These are phyloP conservation scores for Gyromitra esculenta DNA, from an alignment of 2,329 filamentous ascomycete species.

Conservation along the genomic window DNA sequence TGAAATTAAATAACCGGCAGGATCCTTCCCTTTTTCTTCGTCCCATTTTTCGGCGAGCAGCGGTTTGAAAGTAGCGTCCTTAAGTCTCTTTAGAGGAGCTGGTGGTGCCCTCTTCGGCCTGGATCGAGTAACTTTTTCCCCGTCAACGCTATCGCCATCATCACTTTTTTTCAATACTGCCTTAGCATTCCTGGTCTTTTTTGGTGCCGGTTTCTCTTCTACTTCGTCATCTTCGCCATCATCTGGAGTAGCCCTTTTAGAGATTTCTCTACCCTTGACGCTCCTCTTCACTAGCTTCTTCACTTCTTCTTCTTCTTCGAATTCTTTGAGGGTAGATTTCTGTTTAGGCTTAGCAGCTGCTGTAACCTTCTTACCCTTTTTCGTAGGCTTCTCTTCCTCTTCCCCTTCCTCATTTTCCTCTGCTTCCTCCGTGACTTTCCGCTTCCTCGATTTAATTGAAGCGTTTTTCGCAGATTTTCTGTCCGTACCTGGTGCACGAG, in stretches of 20 bases:
- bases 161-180: conserved; percentile 22
- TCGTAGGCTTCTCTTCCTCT: conserved; percentile 20
- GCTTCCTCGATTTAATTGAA: conserved; percentile 10
- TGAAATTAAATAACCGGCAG: conserved; percentile 56
- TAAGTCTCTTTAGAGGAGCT: conserved; percentile 44
- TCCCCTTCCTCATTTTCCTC: conserved; percentile 33
- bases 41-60: conserved; percentile 58
- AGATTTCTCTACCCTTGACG: conserved; percentile 34
- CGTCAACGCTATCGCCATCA: conserved; percentile 39
- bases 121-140: conserved; percentile 18
- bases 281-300: conserved; percentile 27
- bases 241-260: conserved; percentile 20
- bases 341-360: conserved; percentile 14
- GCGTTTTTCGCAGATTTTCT: background rate
- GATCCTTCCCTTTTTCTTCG: conserved; percentile 56
- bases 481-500: conserved; percentile 16
- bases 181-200: conserved; percentile 45
- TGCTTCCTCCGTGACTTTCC: conserved; percentile 14
- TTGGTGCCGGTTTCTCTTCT: conserved; percentile 43
- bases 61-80: conserved; percentile 54
- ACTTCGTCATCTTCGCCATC: conserved; percentile 37
- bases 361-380: conserved; percentile 21
- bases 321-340: conserved; percentile 7
- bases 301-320: conserved; percentile 45
- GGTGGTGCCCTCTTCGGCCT: conserved; percentile 30